Conservation (phyloP, 2,329 filamentous ascomycete species). For the Pseudogymnoascus sp. region DNA sequence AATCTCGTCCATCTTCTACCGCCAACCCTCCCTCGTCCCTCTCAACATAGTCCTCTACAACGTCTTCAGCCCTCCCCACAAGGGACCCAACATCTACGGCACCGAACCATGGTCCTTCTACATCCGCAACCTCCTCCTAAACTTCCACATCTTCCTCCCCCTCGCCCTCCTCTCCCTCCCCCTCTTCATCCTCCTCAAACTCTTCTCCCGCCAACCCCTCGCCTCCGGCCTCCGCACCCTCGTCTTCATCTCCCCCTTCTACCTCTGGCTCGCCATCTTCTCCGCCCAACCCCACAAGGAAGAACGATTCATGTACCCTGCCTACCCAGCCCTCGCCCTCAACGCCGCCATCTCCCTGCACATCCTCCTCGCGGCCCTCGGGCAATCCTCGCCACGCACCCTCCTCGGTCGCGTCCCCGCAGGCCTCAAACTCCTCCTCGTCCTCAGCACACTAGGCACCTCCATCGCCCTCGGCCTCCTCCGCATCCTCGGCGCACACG, state of each 20-base stretch:
- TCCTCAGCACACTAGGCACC: slow-evolving; percentile 51
- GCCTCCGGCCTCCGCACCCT: slow-evolving; percentile 66
- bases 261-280: slow-evolving; percentile 90
- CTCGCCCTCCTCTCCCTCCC: slow-evolving; percentile 69
- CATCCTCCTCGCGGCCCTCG: slow-evolving; percentile 66
- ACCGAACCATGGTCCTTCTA: slow-evolving; percentile 98
- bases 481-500: slow-evolving; percentile 68
- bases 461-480: slow-evolving; percentile 60
- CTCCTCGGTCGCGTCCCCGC: slow-evolving; percentile 65
- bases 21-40: slow-evolving; percentile 65
- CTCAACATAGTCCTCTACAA: slow-evolving; percentile 97
- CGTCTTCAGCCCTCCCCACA: slow-evolving; percentile 69
- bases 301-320: slow-evolving; percentile 97
- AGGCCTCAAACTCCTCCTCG: slow-evolving; percentile 60
- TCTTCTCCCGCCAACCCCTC: slow-evolving; percentile 53
- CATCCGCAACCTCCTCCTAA: slow-evolving; percentile 78
- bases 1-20: slow-evolving; percentile 80
- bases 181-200: slow-evolving; percentile 64
- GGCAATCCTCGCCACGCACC: slow-evolving; percentile 58
- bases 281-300: slow-evolving; percentile 93
- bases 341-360: slow-evolving; percentile 83
- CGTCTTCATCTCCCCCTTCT: slow-evolving; percentile 77
- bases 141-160: slow-evolving; percentile 93
- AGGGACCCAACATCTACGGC: slow-evolving; percentile 85
- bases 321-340: slow-evolving; percentile 80